Evolutionary conservation across 805 yeast species (phyloP).

Genomic region (Saccharomycopsis sp.): DNA sequence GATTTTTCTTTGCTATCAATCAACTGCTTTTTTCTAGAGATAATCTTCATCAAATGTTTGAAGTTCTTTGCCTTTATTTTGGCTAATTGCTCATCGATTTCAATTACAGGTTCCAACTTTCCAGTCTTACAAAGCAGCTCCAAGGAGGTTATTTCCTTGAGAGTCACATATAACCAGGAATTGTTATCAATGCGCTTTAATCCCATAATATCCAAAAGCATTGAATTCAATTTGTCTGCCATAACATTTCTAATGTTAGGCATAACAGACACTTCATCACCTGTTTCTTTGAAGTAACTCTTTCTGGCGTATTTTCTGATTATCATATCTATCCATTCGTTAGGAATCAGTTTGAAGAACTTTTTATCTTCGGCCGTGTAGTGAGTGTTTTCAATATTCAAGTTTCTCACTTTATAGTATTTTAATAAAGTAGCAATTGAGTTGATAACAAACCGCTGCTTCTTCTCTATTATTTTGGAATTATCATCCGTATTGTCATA

Average conservation of each 20-base stretch:
- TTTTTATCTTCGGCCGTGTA: conserved; percentile 10
- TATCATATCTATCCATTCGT: conserved; percentile 29
- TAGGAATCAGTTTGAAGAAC: conserved; percentile 4
- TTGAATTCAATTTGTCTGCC: conserved; percentile 60
- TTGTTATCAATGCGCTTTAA: conserved; percentile 36
- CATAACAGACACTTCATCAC: conserved; percentile 21
- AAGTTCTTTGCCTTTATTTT: conserved; percentile 44
- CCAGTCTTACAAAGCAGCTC: conserved; percentile 24
- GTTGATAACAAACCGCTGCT: conserved; percentile 56
- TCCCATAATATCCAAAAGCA: conserved; percentile 52
- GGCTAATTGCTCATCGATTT: conserved; percentile 55
- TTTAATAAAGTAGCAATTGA: conserved; percentile 37
- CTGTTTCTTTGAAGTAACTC: conserved; percentile 17
- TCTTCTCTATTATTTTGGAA: conserved; percentile 25
- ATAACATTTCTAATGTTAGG: conserved; percentile 37
- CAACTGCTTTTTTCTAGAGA: conserved; percentile 21
- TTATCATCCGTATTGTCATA: conserved; percentile 11
- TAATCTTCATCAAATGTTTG: conserved; percentile 39
- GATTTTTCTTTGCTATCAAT: conserved; percentile 19
- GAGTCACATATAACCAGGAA: conserved; percentile 58
- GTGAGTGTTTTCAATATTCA: conserved; percentile 22
- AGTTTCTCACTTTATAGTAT: conserved; percentile 42
- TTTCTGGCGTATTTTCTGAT: conserved; percentile 27
- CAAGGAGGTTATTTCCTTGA: conserved; percentile 32
- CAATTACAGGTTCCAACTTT: conserved; percentile 27